Evolutionary conservation across 2,329 filamentous ascomycete species (phyloP).

Genomic region (Xylariaceae sp.): DNA sequence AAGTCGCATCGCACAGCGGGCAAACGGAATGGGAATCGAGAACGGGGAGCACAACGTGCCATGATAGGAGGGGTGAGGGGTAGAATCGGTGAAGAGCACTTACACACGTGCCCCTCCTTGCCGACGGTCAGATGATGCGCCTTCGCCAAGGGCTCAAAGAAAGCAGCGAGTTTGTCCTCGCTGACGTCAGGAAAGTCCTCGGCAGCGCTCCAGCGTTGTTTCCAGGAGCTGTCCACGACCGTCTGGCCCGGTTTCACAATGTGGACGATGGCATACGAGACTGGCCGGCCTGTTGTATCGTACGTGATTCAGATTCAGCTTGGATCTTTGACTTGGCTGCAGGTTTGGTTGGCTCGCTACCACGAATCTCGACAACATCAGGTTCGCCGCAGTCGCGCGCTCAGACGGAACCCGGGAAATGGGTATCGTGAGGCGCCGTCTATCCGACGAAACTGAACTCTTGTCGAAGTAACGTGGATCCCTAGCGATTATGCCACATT

Average conservation of each 20-base stretch:
- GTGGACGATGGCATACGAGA: constrained; percentile 23
- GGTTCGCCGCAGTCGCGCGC: neutral
- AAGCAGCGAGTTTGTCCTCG: constrained; percentile 22
- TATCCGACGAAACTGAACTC: neutral
- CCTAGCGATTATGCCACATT: neutral
- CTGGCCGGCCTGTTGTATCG: constrained; percentile 16
- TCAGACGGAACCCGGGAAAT: neutral
- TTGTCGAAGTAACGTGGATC: too few relatives aligned
- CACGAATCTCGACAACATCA: neutral
- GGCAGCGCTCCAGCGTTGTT: constrained; percentile 23
- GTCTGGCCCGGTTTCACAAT: constrained; percentile 24
- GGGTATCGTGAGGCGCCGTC: neutral
- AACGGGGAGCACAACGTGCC: neutral
- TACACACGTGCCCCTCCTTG: constrained; percentile 27
- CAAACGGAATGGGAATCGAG: neutral
- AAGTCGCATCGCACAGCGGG: neutral
- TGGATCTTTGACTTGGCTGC: neutral
- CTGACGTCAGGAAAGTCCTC: constrained; percentile 22
- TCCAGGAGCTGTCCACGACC: constrained; percentile 24
- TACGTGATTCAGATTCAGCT: neutral
- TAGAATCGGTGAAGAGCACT: constrained; percentile 2
- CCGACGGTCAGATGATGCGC: constrained; percentile 25
- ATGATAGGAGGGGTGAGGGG: neutral
- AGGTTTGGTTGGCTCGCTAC: neutral
- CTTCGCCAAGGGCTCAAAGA: constrained; percentile 25